These are phyloP conservation scores for Gonium pectorale DNA, from an alignment of 139 green algal species.

Conservation along the genomic window DNA sequence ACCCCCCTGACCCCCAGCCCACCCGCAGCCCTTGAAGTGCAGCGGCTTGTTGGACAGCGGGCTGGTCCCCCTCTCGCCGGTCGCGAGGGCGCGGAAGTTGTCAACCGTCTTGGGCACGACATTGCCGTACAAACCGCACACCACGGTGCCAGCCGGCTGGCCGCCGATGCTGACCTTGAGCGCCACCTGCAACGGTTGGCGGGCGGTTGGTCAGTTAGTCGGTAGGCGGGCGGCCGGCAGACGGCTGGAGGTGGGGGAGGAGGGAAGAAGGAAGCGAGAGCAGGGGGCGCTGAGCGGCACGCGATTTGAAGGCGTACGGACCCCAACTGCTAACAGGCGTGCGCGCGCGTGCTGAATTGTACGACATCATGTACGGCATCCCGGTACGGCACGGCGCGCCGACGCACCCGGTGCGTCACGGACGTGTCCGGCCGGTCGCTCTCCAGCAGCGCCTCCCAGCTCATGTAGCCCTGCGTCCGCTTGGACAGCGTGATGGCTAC, in stretches of 20 bases:
- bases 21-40: constrained; percentile 84
- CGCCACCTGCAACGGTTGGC: constrained; percentile 59
- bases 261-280: too few species aligned
- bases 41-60: constrained; percentile 86
- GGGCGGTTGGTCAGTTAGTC: neutral
- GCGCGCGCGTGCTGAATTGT: too few species aligned
- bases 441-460: constrained; percentile 61
- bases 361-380: too few species aligned
- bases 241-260: too few species aligned
- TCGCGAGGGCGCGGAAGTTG: constrained; percentile 72
- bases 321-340: too few species aligned
- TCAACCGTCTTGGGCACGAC: constrained; percentile 82
- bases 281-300: too few species aligned
- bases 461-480: constrained; percentile 56
- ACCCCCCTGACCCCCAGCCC: too few species aligned
- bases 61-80: constrained; percentile 82
- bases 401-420: constrained; percentile 53
- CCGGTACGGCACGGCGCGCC: too few species aligned
- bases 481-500: constrained; percentile 59
- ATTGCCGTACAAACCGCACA: constrained; percentile 91
- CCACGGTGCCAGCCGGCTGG: constrained; percentile 75
- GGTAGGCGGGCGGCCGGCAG: too few species aligned
- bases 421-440: constrained; percentile 52
- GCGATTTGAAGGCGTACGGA: too few species aligned
- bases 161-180: constrained; percentile 82